These are phyloP conservation scores for Euphorbia lathyris DNA, from an alignment of 345 rosid species.

Conservation along the genomic window DNA sequence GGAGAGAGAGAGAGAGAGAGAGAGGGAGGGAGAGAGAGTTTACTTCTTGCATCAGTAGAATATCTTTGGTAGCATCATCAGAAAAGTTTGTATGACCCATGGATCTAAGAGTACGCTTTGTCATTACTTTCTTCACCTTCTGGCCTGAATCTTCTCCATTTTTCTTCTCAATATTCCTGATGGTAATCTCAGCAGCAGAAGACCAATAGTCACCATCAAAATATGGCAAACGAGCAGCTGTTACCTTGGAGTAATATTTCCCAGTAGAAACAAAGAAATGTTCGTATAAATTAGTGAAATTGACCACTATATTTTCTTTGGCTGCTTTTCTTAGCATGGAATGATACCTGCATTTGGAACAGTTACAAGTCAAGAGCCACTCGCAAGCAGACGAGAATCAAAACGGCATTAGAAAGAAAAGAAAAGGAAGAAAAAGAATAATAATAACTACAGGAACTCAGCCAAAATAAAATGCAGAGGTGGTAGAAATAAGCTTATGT, in stretches of 20 bases:
- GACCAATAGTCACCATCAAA: conserved; percentile 62
- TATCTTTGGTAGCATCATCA: conserved; percentile 39
- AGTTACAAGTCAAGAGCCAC: conserved; percentile 14
- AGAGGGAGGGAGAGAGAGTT: not conserved
- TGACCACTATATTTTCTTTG: conserved; percentile 28
- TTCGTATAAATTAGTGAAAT: conserved; percentile 42
- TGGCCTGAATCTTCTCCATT: conserved; percentile 17
- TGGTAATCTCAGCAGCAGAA: conserved; percentile 32
- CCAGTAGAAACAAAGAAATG: conserved; percentile 38
- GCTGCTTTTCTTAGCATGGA: conserved; percentile 42
- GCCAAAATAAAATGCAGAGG: conserved; percentile 2
- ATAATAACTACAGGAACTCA: not conserved
- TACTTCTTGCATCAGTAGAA: conserved; percentile 53
- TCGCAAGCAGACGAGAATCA: not conserved
- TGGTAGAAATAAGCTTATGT: not conserved
- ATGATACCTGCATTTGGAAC: conserved; percentile 37
- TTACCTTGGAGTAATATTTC: conserved; percentile 28
- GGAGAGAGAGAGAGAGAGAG: not conserved
- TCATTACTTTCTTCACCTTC: conserved; percentile 27
- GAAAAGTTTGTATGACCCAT: conserved; percentile 42
- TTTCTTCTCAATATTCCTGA: conserved; percentile 30
- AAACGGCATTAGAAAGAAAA: not conserved
- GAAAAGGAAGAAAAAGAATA: not conserved
- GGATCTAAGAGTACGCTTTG: conserved; percentile 35
- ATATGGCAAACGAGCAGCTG: conserved; percentile 54